Conservation (phyloP, 345 rosid genomes). For the Lepidium sativum region DNA sequence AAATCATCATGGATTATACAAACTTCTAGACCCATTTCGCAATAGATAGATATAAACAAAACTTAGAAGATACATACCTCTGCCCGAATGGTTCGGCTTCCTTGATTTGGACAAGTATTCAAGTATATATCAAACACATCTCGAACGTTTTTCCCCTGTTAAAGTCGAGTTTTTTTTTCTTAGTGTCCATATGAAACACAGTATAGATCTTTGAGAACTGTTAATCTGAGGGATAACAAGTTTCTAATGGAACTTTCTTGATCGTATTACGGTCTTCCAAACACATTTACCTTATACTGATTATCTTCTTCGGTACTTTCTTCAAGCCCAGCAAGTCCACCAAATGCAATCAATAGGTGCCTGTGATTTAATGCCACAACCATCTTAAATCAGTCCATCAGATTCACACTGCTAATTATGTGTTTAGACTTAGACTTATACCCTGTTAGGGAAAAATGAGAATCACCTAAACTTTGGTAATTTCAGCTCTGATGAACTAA, state of each 20-base stretch:
- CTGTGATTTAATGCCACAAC: conserved; percentile 29
- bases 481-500: conserved; percentile 58
- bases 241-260: not conserved
- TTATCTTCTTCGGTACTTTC: conserved; percentile 69
- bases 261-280: not conserved
- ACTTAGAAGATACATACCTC: conserved; percentile 41
- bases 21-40: not conserved
- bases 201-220: not conserved
- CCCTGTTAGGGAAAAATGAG: not conserved
- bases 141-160: conserved; percentile 52
- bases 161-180: conserved; percentile 2
- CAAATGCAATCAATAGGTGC: conserved; percentile 88
- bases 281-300: conserved; percentile 49
- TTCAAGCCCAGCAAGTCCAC: conserved; percentile 93
- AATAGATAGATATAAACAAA: not conserved
- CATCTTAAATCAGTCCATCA: conserved; percentile 4
- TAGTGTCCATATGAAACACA: not conserved
- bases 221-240: not conserved
- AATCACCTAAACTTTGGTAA: conserved; percentile 65
- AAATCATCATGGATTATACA: not conserved
- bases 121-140: conserved; percentile 59
- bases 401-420: not conserved
- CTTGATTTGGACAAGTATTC: conserved; percentile 87
- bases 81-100: conserved; percentile 87
- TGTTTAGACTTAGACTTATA: not conserved